These are phyloP conservation scores for Wallacemonas sp. DNA, from an alignment of 208 protist genomes.

Conservation along the genomic window DNA sequence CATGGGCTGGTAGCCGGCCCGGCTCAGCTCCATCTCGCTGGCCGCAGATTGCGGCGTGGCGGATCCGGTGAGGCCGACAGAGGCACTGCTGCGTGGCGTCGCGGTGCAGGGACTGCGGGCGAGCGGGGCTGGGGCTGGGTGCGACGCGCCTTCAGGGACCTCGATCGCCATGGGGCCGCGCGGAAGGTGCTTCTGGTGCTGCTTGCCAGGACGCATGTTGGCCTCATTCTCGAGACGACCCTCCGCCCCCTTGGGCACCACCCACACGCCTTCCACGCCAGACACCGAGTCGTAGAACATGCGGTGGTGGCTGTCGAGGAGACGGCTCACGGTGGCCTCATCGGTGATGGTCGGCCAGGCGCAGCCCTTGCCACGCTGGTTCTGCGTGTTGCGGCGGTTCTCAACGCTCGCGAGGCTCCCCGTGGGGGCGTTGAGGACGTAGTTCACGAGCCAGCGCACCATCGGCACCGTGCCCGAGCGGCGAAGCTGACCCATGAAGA, in stretches of 20 bases:
- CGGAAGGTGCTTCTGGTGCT: constrained; percentile 64
- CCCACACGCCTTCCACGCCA: constrained; percentile 67
- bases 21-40: not conserved
- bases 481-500: constrained; percentile 83
- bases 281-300: constrained; percentile 53
- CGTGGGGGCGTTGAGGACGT: constrained; percentile 43
- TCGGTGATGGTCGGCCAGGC: constrained; percentile 62
- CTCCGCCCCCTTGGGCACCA: constrained; percentile 27
- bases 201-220: constrained; percentile 14
- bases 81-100: not conserved
- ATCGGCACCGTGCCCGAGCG: constrained; percentile 69
- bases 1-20: not conserved
- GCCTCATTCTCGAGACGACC: constrained; percentile 33
- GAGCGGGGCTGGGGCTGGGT: not conserved
- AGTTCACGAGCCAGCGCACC: constrained; percentile 66
- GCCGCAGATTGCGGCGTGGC: not conserved
- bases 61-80: not conserved
- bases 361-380: constrained; percentile 70
- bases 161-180: constrained; percentile 69
- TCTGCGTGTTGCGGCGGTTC: constrained; percentile 64
- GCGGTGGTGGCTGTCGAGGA: constrained; percentile 64
- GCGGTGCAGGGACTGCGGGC: not conserved
- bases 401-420: constrained; percentile 57
- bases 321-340: constrained; percentile 28
- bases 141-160: constrained; percentile 27